These are phyloP conservation scores for Leishmania tropica DNA, from an alignment of 208 protist species.

Conservation along the genomic window DNA sequence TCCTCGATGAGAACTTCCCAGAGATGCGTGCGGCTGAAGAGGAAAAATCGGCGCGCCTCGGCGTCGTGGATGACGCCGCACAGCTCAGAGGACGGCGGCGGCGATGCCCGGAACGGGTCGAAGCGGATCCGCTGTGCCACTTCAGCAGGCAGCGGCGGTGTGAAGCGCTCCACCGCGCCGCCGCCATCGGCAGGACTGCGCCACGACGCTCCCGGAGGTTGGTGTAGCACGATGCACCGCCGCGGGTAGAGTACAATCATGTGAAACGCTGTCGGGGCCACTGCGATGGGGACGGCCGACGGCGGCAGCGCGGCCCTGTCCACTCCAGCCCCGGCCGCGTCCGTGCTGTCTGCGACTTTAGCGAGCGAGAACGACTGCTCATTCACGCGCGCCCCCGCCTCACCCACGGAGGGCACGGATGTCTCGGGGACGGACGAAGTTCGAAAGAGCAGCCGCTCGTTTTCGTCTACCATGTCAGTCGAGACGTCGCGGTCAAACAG, in stretches of 20 bases:
- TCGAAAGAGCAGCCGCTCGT: conserved; percentile 19
- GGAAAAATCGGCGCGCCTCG: conserved; percentile 47
- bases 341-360: not conserved
- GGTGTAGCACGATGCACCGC: conserved; percentile 78
- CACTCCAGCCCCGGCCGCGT: not conserved
- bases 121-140: conserved; percentile 75
- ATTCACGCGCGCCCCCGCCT: conserved; percentile 3
- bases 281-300: conserved; percentile 19
- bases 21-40: conserved; percentile 51
- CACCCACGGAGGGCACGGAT: not conserved
- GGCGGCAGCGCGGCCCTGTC: conserved; percentile 15
- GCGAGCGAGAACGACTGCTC: conserved; percentile 28
- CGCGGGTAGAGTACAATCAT: conserved; percentile 90
- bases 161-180: not conserved
- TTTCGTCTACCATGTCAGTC: conserved; percentile 17
- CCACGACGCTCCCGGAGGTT: conserved; percentile 82
- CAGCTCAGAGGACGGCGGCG: conserved; percentile 18
- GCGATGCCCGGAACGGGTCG: conserved; percentile 60
- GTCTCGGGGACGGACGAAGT: not conserved
- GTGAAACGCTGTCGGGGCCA: conserved; percentile 94
- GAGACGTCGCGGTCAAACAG: conserved; percentile 30
- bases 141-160: conserved; percentile 43
- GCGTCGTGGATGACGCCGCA: conserved; percentile 54
- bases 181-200: conserved; percentile 24
- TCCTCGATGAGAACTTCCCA: conserved; percentile 70